These are phyloP conservation scores for Asclepias syriaca DNA, from an alignment of 257 asterid species.

Conservation along the genomic window DNA sequence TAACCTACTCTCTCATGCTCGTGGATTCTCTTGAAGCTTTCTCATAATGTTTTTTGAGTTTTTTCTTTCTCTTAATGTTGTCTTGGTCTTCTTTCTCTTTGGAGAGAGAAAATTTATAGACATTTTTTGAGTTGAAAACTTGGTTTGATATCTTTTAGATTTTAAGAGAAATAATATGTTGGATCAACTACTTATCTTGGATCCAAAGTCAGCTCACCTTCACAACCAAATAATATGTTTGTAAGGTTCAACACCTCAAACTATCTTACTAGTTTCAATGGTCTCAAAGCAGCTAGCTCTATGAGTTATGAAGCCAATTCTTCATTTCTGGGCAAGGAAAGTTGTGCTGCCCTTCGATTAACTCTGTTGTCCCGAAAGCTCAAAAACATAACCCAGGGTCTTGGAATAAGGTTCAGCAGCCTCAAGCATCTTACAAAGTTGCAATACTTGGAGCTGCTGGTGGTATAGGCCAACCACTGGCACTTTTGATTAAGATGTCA, in stretches of 20 bases:
- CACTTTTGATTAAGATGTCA: constrained; percentile 80
- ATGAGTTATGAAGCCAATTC: constrained; percentile 31
- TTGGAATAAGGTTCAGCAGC: constrained; percentile 47
- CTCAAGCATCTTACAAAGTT: constrained; percentile 81
- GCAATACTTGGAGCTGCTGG: constrained; percentile 83
- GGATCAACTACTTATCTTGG: constrained; percentile 46
- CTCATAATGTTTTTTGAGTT: too few relatives aligned
- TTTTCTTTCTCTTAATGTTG: too few relatives aligned
- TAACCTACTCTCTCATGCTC: not conserved
- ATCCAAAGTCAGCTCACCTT: constrained; percentile 27
- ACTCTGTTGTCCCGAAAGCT: constrained; percentile 26
- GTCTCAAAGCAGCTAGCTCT: constrained; percentile 44
- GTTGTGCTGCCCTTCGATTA: constrained; percentile 31
- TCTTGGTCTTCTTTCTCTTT: too few relatives aligned
- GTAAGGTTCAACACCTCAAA: constrained; percentile 41
- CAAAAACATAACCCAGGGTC: constrained; percentile 30
- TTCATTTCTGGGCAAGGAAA: constrained; percentile 47
- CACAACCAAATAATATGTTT: constrained; percentile 40
- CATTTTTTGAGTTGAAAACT: too few relatives aligned
- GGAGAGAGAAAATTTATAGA: too few relatives aligned
- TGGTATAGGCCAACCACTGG: constrained; percentile 83
- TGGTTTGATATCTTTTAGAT: too few relatives aligned
- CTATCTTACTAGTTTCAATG: constrained; percentile 38
- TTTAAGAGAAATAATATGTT: too few relatives aligned
- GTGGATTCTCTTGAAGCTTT: too few relatives aligned